Conservation (phyloP, 2,329 filamentous ascomycete species). For the Fusarium sp. region DNA sequence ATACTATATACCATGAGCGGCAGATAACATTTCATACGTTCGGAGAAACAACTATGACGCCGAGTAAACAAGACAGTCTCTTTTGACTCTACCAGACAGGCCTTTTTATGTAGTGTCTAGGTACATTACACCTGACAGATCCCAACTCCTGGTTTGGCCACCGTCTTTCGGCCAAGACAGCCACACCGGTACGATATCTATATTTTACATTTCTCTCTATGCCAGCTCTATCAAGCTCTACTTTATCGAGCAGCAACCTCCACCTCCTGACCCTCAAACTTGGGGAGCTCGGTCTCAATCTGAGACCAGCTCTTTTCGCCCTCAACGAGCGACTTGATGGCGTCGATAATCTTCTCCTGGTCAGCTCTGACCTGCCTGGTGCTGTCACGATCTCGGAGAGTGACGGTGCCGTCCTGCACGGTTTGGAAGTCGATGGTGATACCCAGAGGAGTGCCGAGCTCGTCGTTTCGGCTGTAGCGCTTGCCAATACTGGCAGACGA, state of each 20-base stretch:
- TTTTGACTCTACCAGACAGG: slow-evolving; percentile 4
- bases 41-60: background rate
- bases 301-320: slow-evolving; percentile 71
- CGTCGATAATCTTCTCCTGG: slow-evolving; percentile 81
- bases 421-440: slow-evolving; percentile 98
- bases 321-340: slow-evolving; percentile 68
- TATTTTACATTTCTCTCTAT: slow-evolving; percentile 37
- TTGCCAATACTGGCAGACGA: slow-evolving; percentile 94
- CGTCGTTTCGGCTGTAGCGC: slow-evolving; percentile 93
- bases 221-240: background rate
- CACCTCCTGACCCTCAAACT: slow-evolving; percentile 82
- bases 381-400: slow-evolving; percentile 88
- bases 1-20: background rate
- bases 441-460: slow-evolving; percentile 92
- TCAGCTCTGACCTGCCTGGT: slow-evolving; percentile 90
- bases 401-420: slow-evolving; percentile 85
- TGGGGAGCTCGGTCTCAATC: slow-evolving; percentile 80
- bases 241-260: slow-evolving; percentile 54
- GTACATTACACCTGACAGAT: slow-evolving; percentile 23
- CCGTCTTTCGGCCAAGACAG: background rate
- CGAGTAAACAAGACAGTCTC: slow-evolving; percentile 1
- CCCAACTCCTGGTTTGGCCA: slow-evolving; percentile 17
- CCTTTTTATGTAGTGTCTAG: slow-evolving; percentile 20
- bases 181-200: slow-evolving; percentile 22
- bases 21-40: background rate